phyloP scores from a whole-genome alignment of 2,329 filamentous ascomycete genomes.

The Aspergillus sp. region DNA sequence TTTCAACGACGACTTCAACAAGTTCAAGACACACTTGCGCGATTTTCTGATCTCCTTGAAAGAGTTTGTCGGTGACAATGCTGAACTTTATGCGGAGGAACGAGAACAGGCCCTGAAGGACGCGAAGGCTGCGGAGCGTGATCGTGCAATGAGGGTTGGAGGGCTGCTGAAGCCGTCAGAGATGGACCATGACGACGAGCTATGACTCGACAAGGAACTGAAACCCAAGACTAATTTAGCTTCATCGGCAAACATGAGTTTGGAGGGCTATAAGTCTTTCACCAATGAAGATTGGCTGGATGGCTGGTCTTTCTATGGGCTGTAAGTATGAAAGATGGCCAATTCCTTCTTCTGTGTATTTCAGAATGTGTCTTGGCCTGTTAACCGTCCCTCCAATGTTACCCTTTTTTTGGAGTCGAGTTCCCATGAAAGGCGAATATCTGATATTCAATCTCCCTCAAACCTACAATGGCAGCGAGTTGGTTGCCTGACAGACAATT shows the following conservation, averaged over 20 bases:
- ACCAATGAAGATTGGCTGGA: slow-evolving; percentile 47
- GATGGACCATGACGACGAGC: slow-evolving; percentile 78
- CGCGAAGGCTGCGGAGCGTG: slow-evolving; percentile 82
- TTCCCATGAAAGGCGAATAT: neutral
- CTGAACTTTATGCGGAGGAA: slow-evolving; percentile 89
- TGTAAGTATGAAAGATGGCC: slow-evolving; percentile 38
- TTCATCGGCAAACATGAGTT: slow-evolving; percentile 30
- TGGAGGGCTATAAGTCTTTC: slow-evolving; percentile 21
- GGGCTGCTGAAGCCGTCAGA: slow-evolving; percentile 97
- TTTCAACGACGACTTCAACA: slow-evolving; percentile 82
- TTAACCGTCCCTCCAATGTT: neutral
- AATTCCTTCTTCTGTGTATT: slow-evolving; percentile 6
- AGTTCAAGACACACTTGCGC: slow-evolving; percentile 92
- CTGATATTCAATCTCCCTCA: neutral
- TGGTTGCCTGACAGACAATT: neutral
- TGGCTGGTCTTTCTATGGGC: slow-evolving; percentile 67
- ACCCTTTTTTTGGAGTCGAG: neutral
- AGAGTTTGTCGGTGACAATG: slow-evolving; percentile 94
- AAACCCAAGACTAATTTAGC: slow-evolving; percentile 58
- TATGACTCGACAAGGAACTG: slow-evolving; percentile 75
- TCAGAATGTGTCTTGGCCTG: slow-evolving; percentile 11
- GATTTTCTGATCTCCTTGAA: slow-evolving; percentile 97
- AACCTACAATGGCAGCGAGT: neutral
- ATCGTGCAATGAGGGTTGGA: slow-evolving; percentile 90
- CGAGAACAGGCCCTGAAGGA: slow-evolving; percentile 88